A percentile compares a stretch with the other conserved stretches of the same genome.
Conservation (phyloP, 1,284 basidiomycete genomes). For the Psilocybe mexicana region DNA sequence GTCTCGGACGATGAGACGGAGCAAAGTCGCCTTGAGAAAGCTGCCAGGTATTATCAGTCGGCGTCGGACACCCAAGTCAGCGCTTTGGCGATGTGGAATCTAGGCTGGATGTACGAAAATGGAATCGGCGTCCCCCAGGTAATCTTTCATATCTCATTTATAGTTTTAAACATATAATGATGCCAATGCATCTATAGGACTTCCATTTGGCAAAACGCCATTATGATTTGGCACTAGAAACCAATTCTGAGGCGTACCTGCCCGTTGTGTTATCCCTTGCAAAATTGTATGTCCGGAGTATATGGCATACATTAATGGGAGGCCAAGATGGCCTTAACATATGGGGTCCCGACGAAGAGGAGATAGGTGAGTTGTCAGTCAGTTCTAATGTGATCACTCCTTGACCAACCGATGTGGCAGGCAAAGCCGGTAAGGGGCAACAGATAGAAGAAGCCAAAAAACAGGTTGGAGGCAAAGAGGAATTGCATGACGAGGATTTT, state of each 20-base stretch:
- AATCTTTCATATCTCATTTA: slow-evolving; percentile 18
- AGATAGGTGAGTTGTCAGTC: slow-evolving; percentile 36
- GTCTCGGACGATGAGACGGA: slow-evolving; percentile 64
- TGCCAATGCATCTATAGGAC: slow-evolving; percentile 54
- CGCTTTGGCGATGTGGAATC: slow-evolving; percentile 96
- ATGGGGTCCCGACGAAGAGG: slow-evolving; percentile 58
- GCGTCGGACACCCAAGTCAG: slow-evolving; percentile 90
- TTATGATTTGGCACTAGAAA: slow-evolving; percentile 89
- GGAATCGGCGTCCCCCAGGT: slow-evolving; percentile 89
- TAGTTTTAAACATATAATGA: background rate
- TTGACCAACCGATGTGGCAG: slow-evolving; percentile 10
- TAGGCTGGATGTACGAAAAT: slow-evolving; percentile 99
- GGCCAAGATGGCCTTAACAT: slow-evolving; percentile 65
- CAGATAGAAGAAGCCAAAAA: slow-evolving; percentile 38
- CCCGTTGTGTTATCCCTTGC: slow-evolving; percentile 83
- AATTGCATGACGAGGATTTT: slow-evolving; percentile 29
- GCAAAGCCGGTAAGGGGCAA: slow-evolving; percentile 26
- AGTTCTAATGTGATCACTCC: background rate
- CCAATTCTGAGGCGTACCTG: slow-evolving; percentile 86
- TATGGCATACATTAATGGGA: slow-evolving; percentile 80
- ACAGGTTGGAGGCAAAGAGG: slow-evolving; percentile 23
- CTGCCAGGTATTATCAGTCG: slow-evolving; percentile 91
- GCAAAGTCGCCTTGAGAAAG: slow-evolving; percentile 74
- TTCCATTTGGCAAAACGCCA: slow-evolving; percentile 97
- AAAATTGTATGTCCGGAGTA: slow-evolving; percentile 82